A percentile compares a stretch with the other conserved stretches of the same genome.
Conservation (phyloP, 2,329 filamentous ascomycete genomes). For the Calonectria hawksworthii region DNA sequence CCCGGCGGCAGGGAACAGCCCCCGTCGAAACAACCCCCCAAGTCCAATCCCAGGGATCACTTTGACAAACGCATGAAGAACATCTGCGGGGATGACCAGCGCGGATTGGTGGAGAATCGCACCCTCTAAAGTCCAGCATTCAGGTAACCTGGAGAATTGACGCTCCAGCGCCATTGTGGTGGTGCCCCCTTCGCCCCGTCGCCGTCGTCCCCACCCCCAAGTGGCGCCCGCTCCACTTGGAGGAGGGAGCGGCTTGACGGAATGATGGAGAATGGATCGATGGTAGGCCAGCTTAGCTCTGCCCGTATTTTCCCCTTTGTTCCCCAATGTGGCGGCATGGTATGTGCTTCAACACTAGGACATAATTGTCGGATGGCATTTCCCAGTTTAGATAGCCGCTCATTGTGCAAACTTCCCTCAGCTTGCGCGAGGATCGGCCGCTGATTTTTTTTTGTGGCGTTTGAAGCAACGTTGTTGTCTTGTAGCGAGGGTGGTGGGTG, state of each 20-base stretch:
- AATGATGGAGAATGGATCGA: not conserved
- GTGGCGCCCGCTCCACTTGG: conserved; percentile 12
- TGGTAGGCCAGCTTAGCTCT: not conserved
- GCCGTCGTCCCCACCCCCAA: conserved; percentile 18
- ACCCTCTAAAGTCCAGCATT: conserved; percentile 37
- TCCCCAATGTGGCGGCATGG: not conserved
- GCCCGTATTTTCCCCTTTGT: not conserved
- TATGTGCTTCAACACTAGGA: not conserved
- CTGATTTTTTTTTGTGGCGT: not conserved
- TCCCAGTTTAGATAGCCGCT: not conserved
- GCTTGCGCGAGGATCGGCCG: conserved; percentile 26
- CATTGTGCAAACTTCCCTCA: not conserved
- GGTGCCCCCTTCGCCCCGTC: conserved; percentile 30
- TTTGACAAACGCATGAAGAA: conserved; percentile 28
- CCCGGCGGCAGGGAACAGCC: conserved; percentile 20
- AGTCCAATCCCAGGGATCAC: conserved; percentile 23
- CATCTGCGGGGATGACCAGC: conserved; percentile 33
- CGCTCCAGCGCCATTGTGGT: conserved; percentile 35
- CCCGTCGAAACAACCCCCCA: conserved; percentile 27
- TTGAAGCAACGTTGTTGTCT: not conserved
- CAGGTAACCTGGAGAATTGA: conserved; percentile 43
- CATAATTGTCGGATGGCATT: not conserved
- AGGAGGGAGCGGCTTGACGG: not conserved
- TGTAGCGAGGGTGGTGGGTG: not conserved
- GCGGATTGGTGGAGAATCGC: conserved; percentile 42